Base-by-base conservation (phyloP, 371 early-diverging fungal species). In the Modicella reniformis region DNA sequence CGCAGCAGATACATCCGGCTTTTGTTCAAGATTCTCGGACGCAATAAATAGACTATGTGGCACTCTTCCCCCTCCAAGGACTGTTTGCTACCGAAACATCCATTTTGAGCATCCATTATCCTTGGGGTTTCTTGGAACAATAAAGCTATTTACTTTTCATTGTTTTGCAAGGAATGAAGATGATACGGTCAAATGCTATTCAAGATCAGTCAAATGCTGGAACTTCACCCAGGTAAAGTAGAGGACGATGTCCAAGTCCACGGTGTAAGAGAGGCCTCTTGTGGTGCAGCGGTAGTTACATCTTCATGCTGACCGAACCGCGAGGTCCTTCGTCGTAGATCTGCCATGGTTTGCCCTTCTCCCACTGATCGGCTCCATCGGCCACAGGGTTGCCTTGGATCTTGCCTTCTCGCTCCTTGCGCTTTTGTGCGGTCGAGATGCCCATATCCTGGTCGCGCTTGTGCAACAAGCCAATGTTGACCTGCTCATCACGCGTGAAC, bases 281-380 rank as follows among this genome's bases (percentile, higher is more conserved):
- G n/a, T n/a, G n/a, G n/a, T n/a, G 56, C 56, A 55, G 34, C 34
- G 37, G 37, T 23, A 2, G 5, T 34, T 58, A 25, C 12, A 21
- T 41, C 37, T 15, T 44, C 56, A 44, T 44, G 3, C 17, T 32
- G 30, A 65, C 51, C 23, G 41, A 4, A 9, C 64, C 70, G 25
- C 50, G 51, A 15, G 61, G 19, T 10, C 62, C 65, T 6, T 49
- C 49, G 33, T 60, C 66, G 28, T 50, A 40, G 32, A 73, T 59
- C 67, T 67, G 73, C 67, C 63, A 73, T 2, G 54, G 50, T 48
- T 50, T 63, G 9, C 74, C 74, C 12, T 55, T 44, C 59, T 37
- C 23, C 75, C 65, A 68, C 44, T 80, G 80, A 26, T 80, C 76
- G 4, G 75, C 75, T 0, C 62, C 65, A 1, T 50, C 63, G 9